Evolutionary conservation across 1,139 yeast species (phyloP), one percentile per base, ranked within the genome.

Genomic region (Taiozyma onychis): DNA sequence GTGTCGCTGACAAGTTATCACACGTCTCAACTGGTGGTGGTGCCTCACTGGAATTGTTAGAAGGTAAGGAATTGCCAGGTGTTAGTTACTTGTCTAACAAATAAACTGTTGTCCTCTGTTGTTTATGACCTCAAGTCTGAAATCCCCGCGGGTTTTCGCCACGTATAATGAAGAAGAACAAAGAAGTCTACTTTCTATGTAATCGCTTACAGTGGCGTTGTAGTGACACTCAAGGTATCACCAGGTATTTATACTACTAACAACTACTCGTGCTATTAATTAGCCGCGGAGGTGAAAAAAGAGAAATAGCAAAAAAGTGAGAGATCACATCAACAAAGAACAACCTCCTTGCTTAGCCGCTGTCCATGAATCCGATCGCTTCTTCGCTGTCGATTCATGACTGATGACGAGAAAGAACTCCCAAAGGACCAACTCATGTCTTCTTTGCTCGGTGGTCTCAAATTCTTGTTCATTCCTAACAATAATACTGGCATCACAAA

Each of bases 21-120:
- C 98, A 91, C 75, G 97, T 91, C 60, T 90, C 97, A 60, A 91
- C 98, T 58, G 98, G 98, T 76, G 98, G 98, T 76, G 98, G 98
- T 81, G 98, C 98, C 60, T 90, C 97, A 55, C 82, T 91, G 71
- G 98, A 91, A 76, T 85, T 91, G 71, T 85, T 91, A 70, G 98
- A 91, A 78, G 98, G 98, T 77, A 91, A 91, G 83, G 95, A 80
- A 63, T 82, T 91, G 68, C 98, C 98, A 63, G 98, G 98, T 82
- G 97, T 91, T 60, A 82, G 79, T 69, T 95, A 93, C 71, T 83
- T 90, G 65, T 82, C 95, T 62, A 83, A 78, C 73, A 87, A 85
- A 74, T 66, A 76, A 64, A 18, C 18, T 18, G 30, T 32, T 30
- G 34, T 39, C 13, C 11, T n/a, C 34, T 30, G 6, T 13, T 30